phyloP scores from a whole-genome alignment of 352 stramenopile genomes.

The Phytophthora fragariaefolia region DNA sequence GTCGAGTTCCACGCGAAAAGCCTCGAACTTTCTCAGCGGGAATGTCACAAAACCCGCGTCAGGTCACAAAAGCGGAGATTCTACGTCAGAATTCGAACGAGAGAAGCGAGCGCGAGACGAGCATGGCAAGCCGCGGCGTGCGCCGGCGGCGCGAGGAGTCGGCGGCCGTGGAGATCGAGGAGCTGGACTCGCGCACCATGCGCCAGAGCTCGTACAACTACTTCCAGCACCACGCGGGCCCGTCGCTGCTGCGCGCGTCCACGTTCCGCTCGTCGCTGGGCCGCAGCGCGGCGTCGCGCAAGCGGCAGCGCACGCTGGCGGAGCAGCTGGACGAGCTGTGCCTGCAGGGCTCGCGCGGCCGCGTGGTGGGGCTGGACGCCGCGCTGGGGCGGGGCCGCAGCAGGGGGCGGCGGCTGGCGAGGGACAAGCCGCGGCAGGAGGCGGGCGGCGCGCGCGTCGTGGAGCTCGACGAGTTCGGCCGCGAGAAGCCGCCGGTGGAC shows the following conservation, averaged over 20 bases:
- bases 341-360: conserved; percentile 32
- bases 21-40: too few species aligned
- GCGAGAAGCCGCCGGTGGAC: conserved; percentile 26
- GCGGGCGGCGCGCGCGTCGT: conserved; percentile 9
- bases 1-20: too few species aligned
- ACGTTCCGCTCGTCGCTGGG: conserved; percentile 35
- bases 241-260: conserved; percentile 20
- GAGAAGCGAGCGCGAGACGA: too few species aligned
- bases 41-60: too few species aligned
- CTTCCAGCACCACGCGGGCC: conserved; percentile 50
- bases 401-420: conserved; percentile 13
- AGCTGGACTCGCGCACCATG: conserved; percentile 75
- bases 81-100: too few species aligned
- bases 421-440: conserved; percentile 6
- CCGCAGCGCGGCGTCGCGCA: conserved; percentile 34
- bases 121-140: conserved; percentile 44
- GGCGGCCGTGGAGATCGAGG: conserved; percentile 57
- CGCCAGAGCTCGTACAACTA: conserved; percentile 76
- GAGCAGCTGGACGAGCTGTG: conserved; percentile 67
- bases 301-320: conserved; percentile 69
- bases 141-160: conserved; percentile 56
- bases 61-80: too few species aligned
- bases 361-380: neutral
- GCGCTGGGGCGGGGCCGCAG: conserved; percentile 11
- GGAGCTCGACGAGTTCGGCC: conserved; percentile 32